Evolutionary conservation across 129 eudicot genomes (phyloP), one percentile per base, ranked within the genome.

Genomic region (Flaveria brownii): DNA sequence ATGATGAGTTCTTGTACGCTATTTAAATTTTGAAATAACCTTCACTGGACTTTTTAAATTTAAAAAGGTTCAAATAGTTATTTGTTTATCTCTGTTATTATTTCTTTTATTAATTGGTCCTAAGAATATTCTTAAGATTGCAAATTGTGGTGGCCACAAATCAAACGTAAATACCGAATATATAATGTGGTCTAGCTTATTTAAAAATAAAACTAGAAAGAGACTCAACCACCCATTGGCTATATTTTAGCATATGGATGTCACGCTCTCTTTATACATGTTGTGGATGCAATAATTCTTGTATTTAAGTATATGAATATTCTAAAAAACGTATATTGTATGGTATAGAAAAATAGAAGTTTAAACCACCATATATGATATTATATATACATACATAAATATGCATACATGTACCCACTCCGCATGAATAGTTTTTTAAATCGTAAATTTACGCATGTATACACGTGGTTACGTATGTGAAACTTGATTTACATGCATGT

Each of bases 121-220:
- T 45, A 25, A 25, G 61, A 46, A 74, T 75, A 75, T 61, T 61
- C 46, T 2, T 26, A 3, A 75, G 61, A 18, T 10, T 16, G 33
- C 59, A 75, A 26, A 26, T 6, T 45, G 18, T 75, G 71, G 71
- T 47, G 45, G 33, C 20, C 71, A 75, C 61, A n/a, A 15, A 54
- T 10, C 42, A 52, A 69, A 43, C 12, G 45, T 43, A 22, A 46
- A 69, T 69, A 20, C 57, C 8, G 33, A 33, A 25, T 49, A 70
- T 15, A 23, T 74, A 8, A 42, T 74, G 78, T 74, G 78, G 70
- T 51, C 59, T 59, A 60, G 15, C 43, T 59, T 60, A 25, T 59
- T 43, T 9, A 15, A 60, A 46, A 49, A 39, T 13, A 25, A 26
- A 23, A 0, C 5, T 14, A 25, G 74, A 70, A 55, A 33, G 36